A percentile compares a stretch with the other conserved stretches of the same genome.
phyloP scores from a whole-genome alignment of 192 early-diverging fungal genomes.

The Gonapodya sp. region DNA sequence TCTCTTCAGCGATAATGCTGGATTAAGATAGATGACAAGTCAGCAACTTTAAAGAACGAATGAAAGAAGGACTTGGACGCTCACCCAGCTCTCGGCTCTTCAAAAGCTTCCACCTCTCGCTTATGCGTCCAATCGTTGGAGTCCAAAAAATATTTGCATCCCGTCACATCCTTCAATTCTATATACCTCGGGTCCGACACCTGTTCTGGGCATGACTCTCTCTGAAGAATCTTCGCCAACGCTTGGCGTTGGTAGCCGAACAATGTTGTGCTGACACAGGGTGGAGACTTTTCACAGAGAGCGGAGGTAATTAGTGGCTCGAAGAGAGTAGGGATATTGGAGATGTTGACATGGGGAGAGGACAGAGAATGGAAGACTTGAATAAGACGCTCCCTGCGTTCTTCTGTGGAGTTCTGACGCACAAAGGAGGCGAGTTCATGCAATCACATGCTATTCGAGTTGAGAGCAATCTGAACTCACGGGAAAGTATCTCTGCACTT shows the following conservation, averaged over 20 bases:
- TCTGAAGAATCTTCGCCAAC: slow-evolving; percentile 60
- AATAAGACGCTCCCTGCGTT: not conserved
- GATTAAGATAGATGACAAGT: not conserved
- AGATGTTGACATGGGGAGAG: not conserved
- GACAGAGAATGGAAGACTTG: not conserved
- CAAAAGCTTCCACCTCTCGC: slow-evolving; percentile 22
- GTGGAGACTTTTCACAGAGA: not conserved
- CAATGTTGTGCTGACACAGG: not conserved
- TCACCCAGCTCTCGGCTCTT: not conserved
- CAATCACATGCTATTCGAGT: no score
- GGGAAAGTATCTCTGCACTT: no score
- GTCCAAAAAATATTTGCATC: slow-evolving; percentile 14
- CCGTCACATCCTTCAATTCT: slow-evolving; percentile 18
- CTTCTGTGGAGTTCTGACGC: not conserved
- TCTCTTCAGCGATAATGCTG: slow-evolving; percentile 79
- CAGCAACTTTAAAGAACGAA: not conserved
- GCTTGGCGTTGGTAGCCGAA: slow-evolving; percentile 28
- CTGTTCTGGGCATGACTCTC: slow-evolving; percentile 48
- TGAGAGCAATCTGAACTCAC: no score
- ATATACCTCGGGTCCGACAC: slow-evolving; percentile 37
- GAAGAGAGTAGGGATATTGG: not conserved
- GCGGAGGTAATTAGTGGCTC: not conserved
- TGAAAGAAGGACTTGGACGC: no score
- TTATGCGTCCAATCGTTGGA: slow-evolving; percentile 26
- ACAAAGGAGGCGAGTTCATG: no score